phyloP scores from a whole-genome alignment of 208 protist species.

The Acanthamoeba castellanii region DNA sequence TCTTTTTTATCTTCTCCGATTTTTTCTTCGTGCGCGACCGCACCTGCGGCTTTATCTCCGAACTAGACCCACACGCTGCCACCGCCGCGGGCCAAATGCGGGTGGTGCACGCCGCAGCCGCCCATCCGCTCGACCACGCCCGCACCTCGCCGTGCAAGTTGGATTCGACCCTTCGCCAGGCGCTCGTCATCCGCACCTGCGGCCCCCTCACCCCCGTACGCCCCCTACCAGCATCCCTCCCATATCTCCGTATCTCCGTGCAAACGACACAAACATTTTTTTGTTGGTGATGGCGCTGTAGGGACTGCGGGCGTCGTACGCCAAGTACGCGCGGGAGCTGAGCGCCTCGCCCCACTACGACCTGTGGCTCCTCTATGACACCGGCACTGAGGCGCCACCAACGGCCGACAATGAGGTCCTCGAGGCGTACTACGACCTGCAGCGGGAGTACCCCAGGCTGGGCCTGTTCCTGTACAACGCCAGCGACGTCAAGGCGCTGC shows the following conservation, averaged over 20 bases:
- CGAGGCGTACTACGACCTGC: background rate
- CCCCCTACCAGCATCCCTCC: background rate
- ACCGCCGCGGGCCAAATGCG: no score
- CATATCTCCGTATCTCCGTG: background rate
- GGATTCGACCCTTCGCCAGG: background rate
- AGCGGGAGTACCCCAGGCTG: background rate
- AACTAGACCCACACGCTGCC: no score
- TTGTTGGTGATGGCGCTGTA: background rate
- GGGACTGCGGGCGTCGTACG: background rate
- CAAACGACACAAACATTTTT: background rate
- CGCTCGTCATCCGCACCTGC: background rate
- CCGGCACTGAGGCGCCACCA: background rate
- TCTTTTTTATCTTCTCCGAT: no score
- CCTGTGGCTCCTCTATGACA: background rate
- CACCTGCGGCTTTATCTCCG: no score
- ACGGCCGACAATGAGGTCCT: background rate
- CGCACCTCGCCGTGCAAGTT: background rate
- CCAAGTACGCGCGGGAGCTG: background rate
- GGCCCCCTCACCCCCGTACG: background rate
- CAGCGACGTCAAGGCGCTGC: background rate
- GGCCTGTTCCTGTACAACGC: background rate
- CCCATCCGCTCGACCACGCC: background rate
- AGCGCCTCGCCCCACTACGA: background rate
- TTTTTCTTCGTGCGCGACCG: no score
- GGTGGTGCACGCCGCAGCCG: background rate